A percentile compares a stretch with the other conserved stretches of the same genome.
Conservation (phyloP, 768 basidiomycete genomes). For the Epithele typhae region DNA sequence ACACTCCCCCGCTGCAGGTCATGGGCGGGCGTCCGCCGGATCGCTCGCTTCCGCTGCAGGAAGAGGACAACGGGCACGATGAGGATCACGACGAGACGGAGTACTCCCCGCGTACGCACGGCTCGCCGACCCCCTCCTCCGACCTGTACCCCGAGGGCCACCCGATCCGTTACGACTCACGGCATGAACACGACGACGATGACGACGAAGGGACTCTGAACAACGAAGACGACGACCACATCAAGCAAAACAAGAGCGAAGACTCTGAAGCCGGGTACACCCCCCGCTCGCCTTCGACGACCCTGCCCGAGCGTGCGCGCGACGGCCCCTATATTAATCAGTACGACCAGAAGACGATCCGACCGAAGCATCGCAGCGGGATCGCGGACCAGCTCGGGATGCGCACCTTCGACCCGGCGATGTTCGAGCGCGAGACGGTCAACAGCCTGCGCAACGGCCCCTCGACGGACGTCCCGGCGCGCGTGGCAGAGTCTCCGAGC, state of each 20-base stretch:
- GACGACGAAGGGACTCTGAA: conserved; percentile 45
- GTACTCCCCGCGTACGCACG: conserved; percentile 29
- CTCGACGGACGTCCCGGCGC: conserved; percentile 10
- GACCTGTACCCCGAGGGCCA: conserved; percentile 49
- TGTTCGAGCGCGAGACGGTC: conserved; percentile 40
- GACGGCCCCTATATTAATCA: conserved; percentile 24
- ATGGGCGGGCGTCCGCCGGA: conserved; percentile 56
- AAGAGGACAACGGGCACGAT: conserved; percentile 49
- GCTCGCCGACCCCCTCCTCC: conserved; percentile 50
- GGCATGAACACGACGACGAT: conserved; percentile 40
- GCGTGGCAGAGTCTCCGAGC: conserved; percentile 15
- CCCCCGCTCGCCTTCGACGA: conserved; percentile 61
- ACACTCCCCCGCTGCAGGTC: conserved; percentile 55
- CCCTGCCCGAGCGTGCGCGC: conserved; percentile 46
- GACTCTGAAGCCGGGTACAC: conserved; percentile 41
- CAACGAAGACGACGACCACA: conserved; percentile 40
- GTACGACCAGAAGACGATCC: conserved; percentile 31
- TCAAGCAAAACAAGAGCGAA: conserved; percentile 21
- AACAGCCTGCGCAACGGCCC: conserved; percentile 11
- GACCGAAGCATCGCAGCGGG: conserved; percentile 52
- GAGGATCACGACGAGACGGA: conserved; percentile 22
- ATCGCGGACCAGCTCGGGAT: conserved; percentile 60
- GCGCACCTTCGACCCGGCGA: conserved; percentile 52
- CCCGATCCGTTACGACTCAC: conserved; percentile 30
- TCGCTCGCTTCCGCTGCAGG: conserved; percentile 71